phyloP scores from a whole-genome alignment of 257 asterid species.

The Jaltomata sinuosa region DNA sequence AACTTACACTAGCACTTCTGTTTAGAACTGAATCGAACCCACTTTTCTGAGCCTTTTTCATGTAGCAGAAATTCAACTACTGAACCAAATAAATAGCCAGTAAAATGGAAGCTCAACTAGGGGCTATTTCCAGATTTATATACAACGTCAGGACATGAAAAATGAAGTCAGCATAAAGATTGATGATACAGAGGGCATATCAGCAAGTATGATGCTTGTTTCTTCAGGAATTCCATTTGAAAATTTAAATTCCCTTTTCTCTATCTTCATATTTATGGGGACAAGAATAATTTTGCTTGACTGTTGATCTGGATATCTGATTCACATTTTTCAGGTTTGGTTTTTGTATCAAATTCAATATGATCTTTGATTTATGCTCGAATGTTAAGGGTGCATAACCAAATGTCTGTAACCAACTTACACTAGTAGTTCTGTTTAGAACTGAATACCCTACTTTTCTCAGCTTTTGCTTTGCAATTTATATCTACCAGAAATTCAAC shows the following conservation, averaged over 20 bases:
- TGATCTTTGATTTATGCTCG: background rate
- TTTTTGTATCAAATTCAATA: background rate
- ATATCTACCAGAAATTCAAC: background rate
- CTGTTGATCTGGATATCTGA: background rate
- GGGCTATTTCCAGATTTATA: background rate
- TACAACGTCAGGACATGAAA: background rate
- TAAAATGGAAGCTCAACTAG: background rate
- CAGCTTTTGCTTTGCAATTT: background rate
- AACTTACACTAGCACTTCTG: background rate
- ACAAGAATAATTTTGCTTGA: background rate
- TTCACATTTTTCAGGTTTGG: background rate
- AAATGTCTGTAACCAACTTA: background rate
- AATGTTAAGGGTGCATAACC: background rate
- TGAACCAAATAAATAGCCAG: background rate
- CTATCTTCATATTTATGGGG: background rate
- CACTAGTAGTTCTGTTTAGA: background rate
- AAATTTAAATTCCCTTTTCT: constrained; percentile 38
- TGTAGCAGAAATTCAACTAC: background rate
- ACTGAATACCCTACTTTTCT: background rate
- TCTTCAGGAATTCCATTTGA: constrained; percentile 45
- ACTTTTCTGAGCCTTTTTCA: background rate
- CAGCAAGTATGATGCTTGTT: constrained; percentile 48
- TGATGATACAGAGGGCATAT: constrained; percentile 12
- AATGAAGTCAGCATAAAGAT: background rate
- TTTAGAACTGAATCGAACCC: background rate